Evolutionary conservation across 208 protist genomes (phyloP).

Genomic region (Trypanosoma theileri): DNA sequence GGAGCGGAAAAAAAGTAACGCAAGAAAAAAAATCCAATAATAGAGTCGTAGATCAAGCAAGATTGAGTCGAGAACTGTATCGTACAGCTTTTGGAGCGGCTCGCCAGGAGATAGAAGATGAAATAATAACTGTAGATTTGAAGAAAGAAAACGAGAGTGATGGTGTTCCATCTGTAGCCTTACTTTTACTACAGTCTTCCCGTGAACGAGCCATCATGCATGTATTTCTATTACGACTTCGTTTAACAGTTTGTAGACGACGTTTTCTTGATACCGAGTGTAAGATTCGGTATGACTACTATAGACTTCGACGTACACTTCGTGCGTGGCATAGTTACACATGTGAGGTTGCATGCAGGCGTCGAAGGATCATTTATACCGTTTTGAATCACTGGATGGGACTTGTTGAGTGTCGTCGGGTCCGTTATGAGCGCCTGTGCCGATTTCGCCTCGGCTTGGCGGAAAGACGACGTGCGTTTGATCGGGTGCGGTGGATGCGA

Average conservation of each 20-base stretch:
- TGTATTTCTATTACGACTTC: constrained; percentile 63
- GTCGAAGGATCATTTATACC: constrained; percentile 7
- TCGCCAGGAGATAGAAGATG: constrained; percentile 13
- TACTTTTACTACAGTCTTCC: constrained; percentile 64
- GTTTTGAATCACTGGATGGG: constrained; percentile 32
- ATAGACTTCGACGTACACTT: constrained; percentile 49
- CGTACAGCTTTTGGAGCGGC: constrained; percentile 21
- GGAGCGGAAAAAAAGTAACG: neutral
- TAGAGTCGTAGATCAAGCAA: constrained; percentile 15
- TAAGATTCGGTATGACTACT: constrained; percentile 60
- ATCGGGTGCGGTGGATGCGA: constrained; percentile 13
- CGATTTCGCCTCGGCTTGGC: constrained; percentile 12
- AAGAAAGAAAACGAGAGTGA: neutral
- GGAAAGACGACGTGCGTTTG: constrained; percentile 26
- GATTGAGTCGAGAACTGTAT: constrained; percentile 27
- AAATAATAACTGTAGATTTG: neutral
- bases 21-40: neutral
- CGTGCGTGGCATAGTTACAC: constrained; percentile 31
- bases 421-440: constrained; percentile 1
- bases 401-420: constrained; percentile 6
- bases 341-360: neutral
- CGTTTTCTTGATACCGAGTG: constrained; percentile 35
- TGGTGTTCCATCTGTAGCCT: constrained; percentile 44
- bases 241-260: constrained; percentile 38
- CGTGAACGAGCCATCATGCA: constrained; percentile 50